Evolutionary conservation across 257 asterid genomes (phyloP), one percentile per base, ranked within the genome.

Genomic region (Solanum sitiens): DNA sequence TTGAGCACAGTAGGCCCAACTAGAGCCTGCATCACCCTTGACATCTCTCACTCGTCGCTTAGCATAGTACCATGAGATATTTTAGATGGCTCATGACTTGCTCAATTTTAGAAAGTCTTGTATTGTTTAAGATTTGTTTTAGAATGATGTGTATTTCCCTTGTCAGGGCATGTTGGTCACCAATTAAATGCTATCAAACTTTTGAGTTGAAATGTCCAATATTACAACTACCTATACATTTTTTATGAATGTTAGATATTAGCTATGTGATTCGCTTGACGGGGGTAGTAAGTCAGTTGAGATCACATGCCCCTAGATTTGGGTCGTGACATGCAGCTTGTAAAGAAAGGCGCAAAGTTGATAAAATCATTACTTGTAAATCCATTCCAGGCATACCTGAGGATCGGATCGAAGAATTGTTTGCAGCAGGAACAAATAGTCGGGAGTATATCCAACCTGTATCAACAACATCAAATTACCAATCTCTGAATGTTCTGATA

Each of bases 331-430:
- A 74, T 53, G 23, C 13, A 85, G 67, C 40, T 32, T 85, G 87
- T 20, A 30, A 32, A 67, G 80, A 39, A 40, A 37, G 27, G 23
- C 5, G 42, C 10, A 56, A 65, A 61, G 20, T 35, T 25, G 82
- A 71, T 65, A 40, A 63, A 39, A 85, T 16, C 45, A 71, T 42
- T 74, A 67, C 20, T 39, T 25, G 87, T 85, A 68, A 44, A 67
- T 40, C 21, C 30, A 59, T 30, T 71, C 50, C 42, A 45, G 21
- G 90, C 90, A 86, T 93, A 96, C 99, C 99, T 96, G 99, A 87
- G 99, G 98, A 92, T 97, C 98, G 33, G 99, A 93, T 59, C 99
- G 97, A 89, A 97, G 98, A 93, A 97, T 97, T 87, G 99, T 97
- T 94, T 97, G 99, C 92, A 97, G 94, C 88, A 97, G 98, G 93